Base-by-base conservation (phyloP, 202 grass and related monocot genomes). In the Miscanthus sacchariflorus region DNA sequence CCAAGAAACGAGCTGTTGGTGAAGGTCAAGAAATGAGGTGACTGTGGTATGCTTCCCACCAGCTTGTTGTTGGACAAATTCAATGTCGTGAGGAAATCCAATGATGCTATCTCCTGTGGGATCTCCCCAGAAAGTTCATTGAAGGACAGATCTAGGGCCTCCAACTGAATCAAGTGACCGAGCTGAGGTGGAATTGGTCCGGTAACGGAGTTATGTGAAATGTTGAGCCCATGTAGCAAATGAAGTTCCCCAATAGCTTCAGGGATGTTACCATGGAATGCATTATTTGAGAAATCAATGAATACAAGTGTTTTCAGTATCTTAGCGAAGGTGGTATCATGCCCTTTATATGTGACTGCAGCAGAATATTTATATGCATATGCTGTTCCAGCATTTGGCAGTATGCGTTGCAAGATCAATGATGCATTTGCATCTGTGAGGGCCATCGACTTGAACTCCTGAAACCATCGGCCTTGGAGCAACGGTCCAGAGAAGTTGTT, bases 401-500 rank as follows among this genome's bases (percentile, higher is more conserved):
- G 8, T 7, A 2, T 0, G 8, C 3, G 14, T 9, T 70, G 15
- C 17, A 10, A 1, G 2, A 21, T 6, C 17, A 6, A 2, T 18
- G 67, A 7, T 6, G 5, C 4, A 18, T 67, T 40, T 35, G 72
- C 45, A 83, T 42, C 43, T 49, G 8, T 49, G 17, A 9, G 0
- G 12, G 17, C 74, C 89, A 87, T 84, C 17, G 89, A 72, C 19
- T 42, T 80, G 9, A 91, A 71, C 35, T 79, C 56, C 30, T 24
- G 7, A 13, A 87, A 87, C 42, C 54, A 84, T 63, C 74, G 48
- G 9, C 14, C 30, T 3, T 65, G 10, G 0, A 63, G 66, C 27
- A 91, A 56, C 17, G 17, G 23, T 12, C 89, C 89, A 74, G 33
- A 83, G 40, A 91, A 91, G 39, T 35, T 71, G 49, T 91, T 91